Percentiles rank a stretch among this genome's conserved stretches.
These are phyloP conservation scores for Fusarium sp. DNA, from an alignment of 2,329 filamentous ascomycete species.

Conservation along the genomic window DNA sequence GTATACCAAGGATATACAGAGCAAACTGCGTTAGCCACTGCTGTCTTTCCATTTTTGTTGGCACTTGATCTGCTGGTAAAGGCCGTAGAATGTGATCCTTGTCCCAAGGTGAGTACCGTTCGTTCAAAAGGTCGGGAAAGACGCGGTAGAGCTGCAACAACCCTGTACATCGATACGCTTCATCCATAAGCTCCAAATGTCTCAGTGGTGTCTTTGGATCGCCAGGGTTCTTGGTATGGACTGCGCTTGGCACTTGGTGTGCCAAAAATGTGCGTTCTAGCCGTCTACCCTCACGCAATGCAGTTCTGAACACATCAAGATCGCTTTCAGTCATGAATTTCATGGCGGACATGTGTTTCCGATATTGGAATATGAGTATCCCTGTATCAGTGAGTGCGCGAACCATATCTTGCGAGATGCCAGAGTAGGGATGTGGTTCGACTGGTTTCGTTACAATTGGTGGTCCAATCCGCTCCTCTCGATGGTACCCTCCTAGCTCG, in stretches of 20 bases:
- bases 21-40: not conserved
- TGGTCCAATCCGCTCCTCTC: not conserved
- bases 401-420: not conserved
- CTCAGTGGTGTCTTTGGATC: not conserved
- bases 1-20: not conserved
- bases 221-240: not conserved
- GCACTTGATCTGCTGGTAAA: not conserved
- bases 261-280: not conserved
- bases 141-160: constrained; percentile 2
- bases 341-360: not conserved
- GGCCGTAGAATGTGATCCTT: not conserved
- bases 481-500: not conserved
- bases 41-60: not conserved
- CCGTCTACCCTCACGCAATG: not conserved
- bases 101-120: not conserved
- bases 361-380: not conserved
- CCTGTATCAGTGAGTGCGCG: not conserved
- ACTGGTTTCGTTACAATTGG: not conserved
- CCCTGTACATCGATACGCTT: not conserved
- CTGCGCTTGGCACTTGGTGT: not conserved
- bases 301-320: not conserved
- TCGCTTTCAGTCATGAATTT: constrained; percentile 1
- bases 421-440: constrained; percentile 3
- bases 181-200: constrained; percentile 1
- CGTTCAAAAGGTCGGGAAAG: constrained; percentile 4